Conservation (phyloP, 257 asterid species). For the Prunella vulgaris region DNA sequence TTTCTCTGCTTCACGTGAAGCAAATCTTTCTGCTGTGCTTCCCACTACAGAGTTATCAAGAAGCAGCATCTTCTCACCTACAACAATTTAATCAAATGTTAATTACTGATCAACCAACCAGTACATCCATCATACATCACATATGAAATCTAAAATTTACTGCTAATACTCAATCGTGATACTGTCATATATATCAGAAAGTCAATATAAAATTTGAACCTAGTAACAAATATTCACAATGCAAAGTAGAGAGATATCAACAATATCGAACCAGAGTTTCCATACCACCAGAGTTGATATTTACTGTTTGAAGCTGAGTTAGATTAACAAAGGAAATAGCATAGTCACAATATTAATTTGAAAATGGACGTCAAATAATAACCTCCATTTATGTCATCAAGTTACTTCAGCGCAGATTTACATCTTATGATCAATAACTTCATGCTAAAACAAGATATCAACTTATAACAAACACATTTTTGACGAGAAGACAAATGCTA, state of each 20-base stretch:
- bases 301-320: neutral
- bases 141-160: neutral
- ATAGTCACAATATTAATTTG: neutral
- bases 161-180: too few species aligned
- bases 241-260: neutral
- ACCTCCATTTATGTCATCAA: neutral
- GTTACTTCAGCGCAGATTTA: neutral
- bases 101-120: neutral
- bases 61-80: constrained; percentile 52
- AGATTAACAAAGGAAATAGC: neutral
- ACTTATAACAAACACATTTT: neutral
- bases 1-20: constrained; percentile 59
- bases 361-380: neutral
- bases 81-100: constrained; percentile 1
- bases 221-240: neutral
- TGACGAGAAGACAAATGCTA: neutral
- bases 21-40: constrained; percentile 63
- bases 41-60: constrained; percentile 35
- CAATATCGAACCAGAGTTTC: neutral
- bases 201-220: too few species aligned
- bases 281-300: neutral
- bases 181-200: too few species aligned
- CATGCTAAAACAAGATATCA: constrained; percentile 9
- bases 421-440: neutral
- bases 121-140: neutral